Evolutionary conservation across 495 filamentous ascomycete species (phyloP).

Genomic region (Rostrohypoxylon terebratum): DNA sequence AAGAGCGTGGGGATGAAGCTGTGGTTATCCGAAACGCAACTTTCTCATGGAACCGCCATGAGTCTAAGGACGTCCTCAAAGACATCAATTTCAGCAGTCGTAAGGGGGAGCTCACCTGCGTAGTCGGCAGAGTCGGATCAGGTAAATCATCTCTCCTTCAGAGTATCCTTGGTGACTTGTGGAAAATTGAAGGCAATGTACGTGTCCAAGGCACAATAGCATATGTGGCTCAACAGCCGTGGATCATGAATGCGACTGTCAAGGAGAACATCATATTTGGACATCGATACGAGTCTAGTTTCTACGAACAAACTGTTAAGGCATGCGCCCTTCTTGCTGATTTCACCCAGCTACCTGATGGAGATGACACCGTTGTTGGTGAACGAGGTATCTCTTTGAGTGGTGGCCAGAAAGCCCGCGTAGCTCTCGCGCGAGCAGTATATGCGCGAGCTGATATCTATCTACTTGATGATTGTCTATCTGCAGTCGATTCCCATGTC

Average conservation of each 20-base stretch:
- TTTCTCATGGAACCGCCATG: slow-evolving; percentile 93
- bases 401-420: slow-evolving; percentile 94
- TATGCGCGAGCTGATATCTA: slow-evolving; percentile 99
- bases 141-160: slow-evolving; percentile 95
- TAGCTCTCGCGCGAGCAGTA: slow-evolving; percentile 95
- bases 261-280: slow-evolving; percentile 98
- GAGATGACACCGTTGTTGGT: slow-evolving; percentile 95
- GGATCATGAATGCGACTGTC: slow-evolving; percentile 98
- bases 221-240: slow-evolving; percentile 91
- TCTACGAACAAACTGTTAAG: slow-evolving; percentile 94
- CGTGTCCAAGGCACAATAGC: slow-evolving; percentile 82
- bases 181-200: slow-evolving; percentile 89
- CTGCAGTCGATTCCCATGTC: slow-evolving; percentile 97
- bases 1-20: slow-evolving; percentile 83
- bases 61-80: slow-evolving; percentile 62
- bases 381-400: slow-evolving; percentile 97
- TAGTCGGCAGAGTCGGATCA: slow-evolving; percentile 93
- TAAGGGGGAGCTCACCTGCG: slow-evolving; percentile 92
- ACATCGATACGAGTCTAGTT: slow-evolving; percentile 91
- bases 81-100: slow-evolving; percentile 87
- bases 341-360: slow-evolving; percentile 92
- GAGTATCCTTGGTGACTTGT: slow-evolving; percentile 87
- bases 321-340: slow-evolving; percentile 94
- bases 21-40: slow-evolving; percentile 84
- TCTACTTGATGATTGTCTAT: slow-evolving; percentile 91